Base-by-base conservation (phyloP, 225 moss, liverwort and hornwort genomes). In the Physcomitrellopsis africana region DNA sequence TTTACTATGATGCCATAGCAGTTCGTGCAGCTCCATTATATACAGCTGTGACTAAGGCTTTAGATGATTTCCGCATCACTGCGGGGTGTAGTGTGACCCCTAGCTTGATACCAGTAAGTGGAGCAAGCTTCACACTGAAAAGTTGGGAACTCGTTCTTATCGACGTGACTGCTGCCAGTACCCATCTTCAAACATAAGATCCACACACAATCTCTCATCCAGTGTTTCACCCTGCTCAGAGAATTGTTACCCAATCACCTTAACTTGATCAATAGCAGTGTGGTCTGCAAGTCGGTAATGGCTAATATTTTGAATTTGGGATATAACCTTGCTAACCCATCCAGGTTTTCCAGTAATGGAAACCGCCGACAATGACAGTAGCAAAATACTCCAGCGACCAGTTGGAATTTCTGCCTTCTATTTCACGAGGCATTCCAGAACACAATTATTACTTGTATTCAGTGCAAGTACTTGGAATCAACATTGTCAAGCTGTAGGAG, bases 71-170 rank as follows among this genome's bases (percentile, higher is more conserved):
- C 19, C 27, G 58, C 0, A 48, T n/a, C 18, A 51, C 16, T 44
- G 24, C 47, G n/a, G 55, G 74, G 24, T 48, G 8, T 10, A 26
- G 43, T 45, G 74, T 74, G 57, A 43, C 60, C 54, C 76, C 82
- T 32, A 86, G 73, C 24, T 65, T 90, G 24, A 63, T 95, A 47
- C 97, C 97, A 44, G 89, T 93, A 10, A 42, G 78, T 53, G 93
- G 83, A 32, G 81, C 88, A 74, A 89, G 93, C 78, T 74, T 68
- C 60, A 80, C 80, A 1, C 58, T 86, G 47, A 72, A 82, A 43
- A 60, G 73, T 61, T 77, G 72, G 46, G 89, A 85, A 65, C 46
- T 85, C 59, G 51, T 93, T 48, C 85, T 86, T 44, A 47, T 95
- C 12, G 97, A 99, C 80, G 59, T 93, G 32, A 86, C 79, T 23